Evolutionary conservation across 106 monocot genomes (phyloP), one percentile per base, ranked within the genome.

Genomic region (Narthecium ossifragum): DNA sequence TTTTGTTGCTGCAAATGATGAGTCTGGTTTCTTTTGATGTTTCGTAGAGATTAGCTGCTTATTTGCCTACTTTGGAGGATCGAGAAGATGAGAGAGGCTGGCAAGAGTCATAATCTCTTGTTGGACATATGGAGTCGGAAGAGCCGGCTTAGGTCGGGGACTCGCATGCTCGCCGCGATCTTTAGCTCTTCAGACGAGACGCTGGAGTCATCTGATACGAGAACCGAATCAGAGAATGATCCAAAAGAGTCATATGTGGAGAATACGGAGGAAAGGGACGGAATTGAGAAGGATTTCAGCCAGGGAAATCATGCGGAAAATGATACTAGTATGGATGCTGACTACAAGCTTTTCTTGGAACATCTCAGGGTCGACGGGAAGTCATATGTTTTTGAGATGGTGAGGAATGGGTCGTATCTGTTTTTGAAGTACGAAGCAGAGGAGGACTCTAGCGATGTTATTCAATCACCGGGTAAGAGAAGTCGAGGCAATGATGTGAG

Each of bases 271-370:
- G 36, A 10, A 36, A 36, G 10, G 10, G 36, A 36, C 36, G 10
- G 7, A 5, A 36, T 5, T 9, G 8, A n/a, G 10, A 21, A 6
- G 47, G n/a, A n/a, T 48, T n/a, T 48, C 18, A n/a, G 18, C 13
- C 3, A 21, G 8, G 47, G 3, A 6, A 6, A 15, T 0, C 28
- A 55, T 12, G 12, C 5, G 2, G 23, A 23, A 1, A 13, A 55
- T 18, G 53, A 21, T 18, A 15, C 3, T 48, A 8, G 18, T 15
- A 20, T 56, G 33, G 80, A 80, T 56, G 24, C 28, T 23, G 66
- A 80, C 0, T 80, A 80, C 65, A 38, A 60, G 59, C 60, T 31
- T 8, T 76, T 81, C 51, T 36, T 81, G 41, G 36, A 53, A 13
- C 62, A 72, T 67, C 62, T 81, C 8, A 36, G 57, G 41, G 12